Evolutionary conservation across 306 rosid genomes (phyloP).

Genomic region (Cercis canadensis): DNA sequence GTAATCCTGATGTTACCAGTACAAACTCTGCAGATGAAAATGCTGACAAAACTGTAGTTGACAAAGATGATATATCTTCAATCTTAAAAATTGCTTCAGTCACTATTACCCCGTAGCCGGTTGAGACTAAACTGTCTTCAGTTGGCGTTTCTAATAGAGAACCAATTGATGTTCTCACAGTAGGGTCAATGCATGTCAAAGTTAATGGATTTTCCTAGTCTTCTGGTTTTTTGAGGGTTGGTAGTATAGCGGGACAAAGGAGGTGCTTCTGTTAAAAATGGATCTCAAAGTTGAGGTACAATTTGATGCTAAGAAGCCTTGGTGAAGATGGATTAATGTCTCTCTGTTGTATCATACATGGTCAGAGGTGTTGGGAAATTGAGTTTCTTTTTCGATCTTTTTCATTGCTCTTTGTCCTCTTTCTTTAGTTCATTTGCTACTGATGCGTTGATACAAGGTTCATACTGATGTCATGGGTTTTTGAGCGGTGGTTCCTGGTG

Average conservation of each 20-base stretch:
- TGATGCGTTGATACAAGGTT: slow-evolving; percentile 32
- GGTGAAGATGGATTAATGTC: slow-evolving; percentile 15
- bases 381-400: slow-evolving; percentile 22
- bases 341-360: slow-evolving; percentile 14
- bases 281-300: slow-evolving; percentile 35
- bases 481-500: slow-evolving; percentile 25
- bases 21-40: slow-evolving; percentile 38
- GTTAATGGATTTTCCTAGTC: slow-evolving; percentile 61
- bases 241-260: slow-evolving; percentile 65
- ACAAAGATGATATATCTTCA: slow-evolving; percentile 49
- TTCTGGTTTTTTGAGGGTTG: slow-evolving; percentile 66
- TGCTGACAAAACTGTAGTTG: slow-evolving; percentile 35
- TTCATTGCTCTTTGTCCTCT: neutral
- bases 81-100: slow-evolving; percentile 71
- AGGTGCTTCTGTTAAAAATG: slow-evolving; percentile 42
- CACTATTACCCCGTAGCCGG: slow-evolving; percentile 46
- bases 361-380: slow-evolving; percentile 32
- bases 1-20: slow-evolving; percentile 31
- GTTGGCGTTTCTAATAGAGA: slow-evolving; percentile 36
- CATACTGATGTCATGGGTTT: slow-evolving; percentile 20
- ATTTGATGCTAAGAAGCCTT: neutral
- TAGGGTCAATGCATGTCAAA: slow-evolving; percentile 75
- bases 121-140: slow-evolving; percentile 45
- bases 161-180: slow-evolving; percentile 59
- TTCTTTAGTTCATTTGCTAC: slow-evolving; percentile 26